Evolutionary conservation across 768 basidiomycete species (phyloP).

Genomic region (Tephrocybe sp.): DNA sequence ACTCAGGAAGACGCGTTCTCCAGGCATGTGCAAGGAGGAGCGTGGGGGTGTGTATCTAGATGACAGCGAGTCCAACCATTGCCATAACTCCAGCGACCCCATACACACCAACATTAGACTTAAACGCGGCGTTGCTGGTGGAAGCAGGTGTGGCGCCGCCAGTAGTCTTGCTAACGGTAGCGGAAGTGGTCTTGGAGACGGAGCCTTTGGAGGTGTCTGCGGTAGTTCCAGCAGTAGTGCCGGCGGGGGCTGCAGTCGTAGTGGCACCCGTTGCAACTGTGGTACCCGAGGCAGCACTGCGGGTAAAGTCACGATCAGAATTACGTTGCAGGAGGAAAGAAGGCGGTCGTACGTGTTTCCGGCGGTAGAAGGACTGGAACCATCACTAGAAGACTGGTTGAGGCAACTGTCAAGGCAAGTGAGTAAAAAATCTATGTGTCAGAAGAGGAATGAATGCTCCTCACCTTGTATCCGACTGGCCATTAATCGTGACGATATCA

Average conservation of each 20-base stretch:
- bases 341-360: constrained; percentile 14
- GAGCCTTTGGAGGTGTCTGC: constrained; percentile 21
- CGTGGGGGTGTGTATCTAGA: constrained; percentile 29
- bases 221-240: constrained; percentile 10
- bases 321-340: neutral
- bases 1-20: neutral
- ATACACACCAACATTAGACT: constrained; percentile 28
- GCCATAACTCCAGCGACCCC: constrained; percentile 52
- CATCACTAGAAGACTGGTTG: constrained; percentile 10
- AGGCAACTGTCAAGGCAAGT: constrained; percentile 14
- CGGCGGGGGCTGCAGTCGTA: constrained; percentile 1
- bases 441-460: neutral
- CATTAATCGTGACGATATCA: constrained; percentile 44
- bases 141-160: constrained; percentile 12
- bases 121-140: constrained; percentile 29
- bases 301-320: neutral
- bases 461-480: constrained; percentile 36
- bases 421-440: neutral
- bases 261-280: constrained; percentile 1
- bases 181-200: constrained; percentile 10
- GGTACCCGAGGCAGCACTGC: neutral
- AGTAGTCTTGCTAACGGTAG: constrained; percentile 9
- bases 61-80: constrained; percentile 47
- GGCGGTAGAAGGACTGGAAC: constrained; percentile 7
- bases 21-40: neutral